phyloP scores from a whole-genome alignment of 208 protist species.

The Leishmania guyanensis region DNA sequence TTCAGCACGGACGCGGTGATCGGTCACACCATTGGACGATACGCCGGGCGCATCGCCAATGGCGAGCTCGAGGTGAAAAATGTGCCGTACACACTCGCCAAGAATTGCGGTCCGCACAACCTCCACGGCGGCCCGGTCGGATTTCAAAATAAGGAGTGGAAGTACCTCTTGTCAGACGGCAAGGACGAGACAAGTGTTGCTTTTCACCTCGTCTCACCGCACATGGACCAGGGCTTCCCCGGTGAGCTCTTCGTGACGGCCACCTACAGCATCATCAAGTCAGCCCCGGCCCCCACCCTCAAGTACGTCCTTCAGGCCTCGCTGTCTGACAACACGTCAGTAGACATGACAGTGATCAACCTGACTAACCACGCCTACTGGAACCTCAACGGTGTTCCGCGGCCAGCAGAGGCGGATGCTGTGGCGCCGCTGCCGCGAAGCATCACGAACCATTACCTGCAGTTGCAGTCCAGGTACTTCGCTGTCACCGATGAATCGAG shows the following conservation, averaged over 20 bases:
- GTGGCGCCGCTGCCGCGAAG: slow-evolving; percentile 31
- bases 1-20: slow-evolving; percentile 14
- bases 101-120: slow-evolving; percentile 67
- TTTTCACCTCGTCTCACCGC: slow-evolving; percentile 68
- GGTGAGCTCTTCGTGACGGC: slow-evolving; percentile 71
- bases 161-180: slow-evolving; percentile 70
- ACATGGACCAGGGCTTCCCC: slow-evolving; percentile 83
- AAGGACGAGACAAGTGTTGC: slow-evolving; percentile 73
- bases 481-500: slow-evolving; percentile 45
- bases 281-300: slow-evolving; percentile 36
- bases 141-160: slow-evolving; percentile 71
- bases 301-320: slow-evolving; percentile 59
- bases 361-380: slow-evolving; percentile 81
- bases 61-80: slow-evolving; percentile 54
- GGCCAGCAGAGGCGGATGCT: slow-evolving; percentile 18
- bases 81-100: slow-evolving; percentile 53
- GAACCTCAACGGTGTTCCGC: slow-evolving; percentile 81
- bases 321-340: slow-evolving; percentile 59
- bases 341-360: slow-evolving; percentile 72
- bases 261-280: slow-evolving; percentile 70
- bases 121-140: slow-evolving; percentile 71
- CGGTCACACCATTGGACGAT: slow-evolving; percentile 56
- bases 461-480: slow-evolving; percentile 53
- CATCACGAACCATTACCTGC: slow-evolving; percentile 65
- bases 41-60: slow-evolving; percentile 66